Evolutionary conservation across 2,329 filamentous ascomycete species (phyloP).

Genomic region (Neofusicoccum umdonicola): DNA sequence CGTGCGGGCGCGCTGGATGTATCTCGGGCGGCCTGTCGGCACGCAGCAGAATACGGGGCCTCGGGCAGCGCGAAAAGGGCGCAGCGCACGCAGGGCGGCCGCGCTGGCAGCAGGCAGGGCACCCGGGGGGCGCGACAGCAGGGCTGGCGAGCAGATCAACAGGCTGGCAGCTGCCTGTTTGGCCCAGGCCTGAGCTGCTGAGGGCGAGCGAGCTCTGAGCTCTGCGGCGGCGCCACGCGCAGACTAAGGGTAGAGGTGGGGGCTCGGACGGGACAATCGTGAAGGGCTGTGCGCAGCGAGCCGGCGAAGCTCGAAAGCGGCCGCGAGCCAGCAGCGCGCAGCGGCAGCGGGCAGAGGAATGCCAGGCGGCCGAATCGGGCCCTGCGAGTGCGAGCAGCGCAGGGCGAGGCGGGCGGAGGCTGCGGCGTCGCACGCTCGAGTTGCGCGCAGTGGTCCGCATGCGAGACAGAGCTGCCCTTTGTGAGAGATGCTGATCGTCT

Average conservation of each 20-base stretch:
- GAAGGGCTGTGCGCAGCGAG: conserved; percentile 10
- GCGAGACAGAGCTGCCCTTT: conserved; percentile 16
- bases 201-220: neutral
- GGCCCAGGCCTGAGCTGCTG: neutral
- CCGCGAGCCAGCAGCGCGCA: neutral
- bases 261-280: conserved; percentile 13
- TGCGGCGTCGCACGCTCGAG: conserved; percentile 6
- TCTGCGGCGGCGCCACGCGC: conserved; percentile 6
- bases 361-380: conserved; percentile 1
- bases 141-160: neutral
- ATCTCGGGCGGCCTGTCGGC: conserved; percentile 2
- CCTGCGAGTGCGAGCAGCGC: neutral
- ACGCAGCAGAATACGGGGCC: conserved; percentile 8
- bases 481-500: conserved; percentile 16
- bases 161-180: neutral
- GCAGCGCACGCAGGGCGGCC: neutral
- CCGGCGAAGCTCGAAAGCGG: conserved; percentile 8
- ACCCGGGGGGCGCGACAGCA: neutral
- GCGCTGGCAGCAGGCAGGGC: neutral
- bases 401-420: neutral
- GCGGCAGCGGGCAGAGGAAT: conserved; percentile 4
- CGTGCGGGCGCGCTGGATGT: neutral
- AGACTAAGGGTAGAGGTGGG: conserved; percentile 10
- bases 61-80: neutral
- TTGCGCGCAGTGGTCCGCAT: conserved; percentile 9